phyloP scores from a whole-genome alignment of 2,329 filamentous ascomycete genomes.

The Aspergillus sclerotialis region DNA sequence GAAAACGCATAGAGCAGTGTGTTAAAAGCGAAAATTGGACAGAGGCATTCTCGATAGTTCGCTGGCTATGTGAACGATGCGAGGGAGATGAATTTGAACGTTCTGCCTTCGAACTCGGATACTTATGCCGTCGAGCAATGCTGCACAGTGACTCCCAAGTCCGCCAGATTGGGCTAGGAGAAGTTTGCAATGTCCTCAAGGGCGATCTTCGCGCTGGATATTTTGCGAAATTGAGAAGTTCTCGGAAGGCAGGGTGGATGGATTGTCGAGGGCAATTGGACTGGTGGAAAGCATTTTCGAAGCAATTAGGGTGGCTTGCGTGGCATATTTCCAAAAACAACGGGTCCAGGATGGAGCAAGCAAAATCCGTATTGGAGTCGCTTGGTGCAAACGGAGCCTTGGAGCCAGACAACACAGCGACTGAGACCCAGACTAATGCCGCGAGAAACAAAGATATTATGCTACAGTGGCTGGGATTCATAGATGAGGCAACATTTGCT shows the following conservation, averaged over 20 bases:
- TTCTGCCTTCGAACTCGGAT: constrained; percentile 18
- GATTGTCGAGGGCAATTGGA: background rate
- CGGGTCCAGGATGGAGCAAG: background rate
- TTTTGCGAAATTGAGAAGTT: background rate
- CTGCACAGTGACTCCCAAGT: constrained; percentile 4
- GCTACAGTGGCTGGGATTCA: constrained; percentile 12
- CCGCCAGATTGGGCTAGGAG: constrained; percentile 7
- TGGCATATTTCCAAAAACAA: constrained; percentile 15
- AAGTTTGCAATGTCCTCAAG: constrained; percentile 3
- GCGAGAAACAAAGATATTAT: constrained; percentile 2
- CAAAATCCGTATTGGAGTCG: constrained; percentile 3
- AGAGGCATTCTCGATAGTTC: constrained; percentile 11
- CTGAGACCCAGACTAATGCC: background rate
- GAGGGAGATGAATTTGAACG: constrained; percentile 15
- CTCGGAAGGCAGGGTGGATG: constrained; percentile 7
- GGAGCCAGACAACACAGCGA: background rate
- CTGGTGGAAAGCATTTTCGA: constrained; percentile 13
- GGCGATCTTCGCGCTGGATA: constrained; percentile 9
- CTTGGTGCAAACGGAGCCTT: constrained; percentile 1
- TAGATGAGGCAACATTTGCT: constrained; percentile 4
- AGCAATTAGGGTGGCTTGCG: constrained; percentile 18
- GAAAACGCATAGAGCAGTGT: constrained; percentile 3
- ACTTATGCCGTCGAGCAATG: constrained; percentile 19
- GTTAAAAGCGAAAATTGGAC: constrained; percentile 12
- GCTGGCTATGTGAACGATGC: constrained; percentile 21